Percentiles rank a stretch among this genome's conserved stretches.
These are phyloP conservation scores for Triadica sebifera DNA, from an alignment of 345 rosid species.

Conservation along the genomic window DNA sequence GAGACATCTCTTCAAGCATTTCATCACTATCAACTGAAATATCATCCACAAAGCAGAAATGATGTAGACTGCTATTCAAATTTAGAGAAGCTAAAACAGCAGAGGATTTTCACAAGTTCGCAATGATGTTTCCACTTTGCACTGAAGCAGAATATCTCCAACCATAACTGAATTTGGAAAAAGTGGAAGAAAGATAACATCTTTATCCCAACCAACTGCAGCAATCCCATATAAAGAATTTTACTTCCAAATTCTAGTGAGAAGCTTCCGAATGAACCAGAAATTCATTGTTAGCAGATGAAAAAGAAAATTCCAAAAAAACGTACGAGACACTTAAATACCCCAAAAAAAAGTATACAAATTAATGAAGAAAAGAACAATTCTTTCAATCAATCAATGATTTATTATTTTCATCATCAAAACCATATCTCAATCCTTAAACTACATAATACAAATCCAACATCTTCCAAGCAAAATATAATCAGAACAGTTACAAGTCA, in stretches of 20 bases:
- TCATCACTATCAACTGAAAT: too few species aligned
- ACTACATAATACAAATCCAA: background rate
- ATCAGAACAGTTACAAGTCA: background rate
- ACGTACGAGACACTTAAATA: background rate
- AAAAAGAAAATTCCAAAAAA: background rate
- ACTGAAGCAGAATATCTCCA: background rate
- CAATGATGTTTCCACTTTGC: background rate
- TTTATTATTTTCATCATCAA: background rate
- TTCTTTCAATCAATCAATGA: background rate
- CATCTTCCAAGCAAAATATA: background rate
- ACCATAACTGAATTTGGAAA: background rate
- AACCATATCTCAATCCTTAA: background rate
- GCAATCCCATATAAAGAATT: background rate
- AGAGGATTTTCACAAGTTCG: background rate
- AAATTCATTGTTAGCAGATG: constrained; percentile 2
- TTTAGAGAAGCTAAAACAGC: background rate
- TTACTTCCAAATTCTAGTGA: background rate
- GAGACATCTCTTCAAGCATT: too few species aligned
- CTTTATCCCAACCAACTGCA: background rate
- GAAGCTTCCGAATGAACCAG: background rate
- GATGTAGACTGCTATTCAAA: background rate
- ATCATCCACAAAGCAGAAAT: background rate
- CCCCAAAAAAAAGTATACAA: background rate
- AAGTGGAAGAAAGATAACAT: background rate
- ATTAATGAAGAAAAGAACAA: background rate